A percentile compares a stretch with the other conserved stretches of the same genome.
Evolutionary conservation across 202 grass and related monocot species (phyloP).

Genomic region (Setaria italica): DNA sequence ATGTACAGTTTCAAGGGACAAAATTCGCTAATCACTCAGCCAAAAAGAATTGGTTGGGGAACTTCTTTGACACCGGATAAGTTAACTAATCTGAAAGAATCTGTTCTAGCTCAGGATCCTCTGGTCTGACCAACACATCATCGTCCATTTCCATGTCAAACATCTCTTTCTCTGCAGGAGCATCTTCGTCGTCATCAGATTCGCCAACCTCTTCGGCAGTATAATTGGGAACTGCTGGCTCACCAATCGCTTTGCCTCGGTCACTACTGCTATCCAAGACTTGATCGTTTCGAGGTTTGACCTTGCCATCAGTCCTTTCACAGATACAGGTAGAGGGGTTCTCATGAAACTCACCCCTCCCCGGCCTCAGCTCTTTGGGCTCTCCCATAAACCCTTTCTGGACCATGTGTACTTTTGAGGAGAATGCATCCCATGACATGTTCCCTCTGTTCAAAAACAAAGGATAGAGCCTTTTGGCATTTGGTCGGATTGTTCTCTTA

Average conservation of each 20-base stretch:
- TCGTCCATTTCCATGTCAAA: conserved; percentile 46
- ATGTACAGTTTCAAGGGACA: conserved; percentile 46
- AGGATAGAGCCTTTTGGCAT: conserved; percentile 80
- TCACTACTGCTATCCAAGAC: conserved; percentile 6
- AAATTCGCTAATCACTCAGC: conserved; percentile 38
- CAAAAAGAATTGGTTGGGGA: conserved; percentile 29
- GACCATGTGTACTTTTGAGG: conserved; percentile 62
- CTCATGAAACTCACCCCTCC: conserved; percentile 92
- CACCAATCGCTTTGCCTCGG: conserved; percentile 18
- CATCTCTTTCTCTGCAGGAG: conserved; percentile 42
- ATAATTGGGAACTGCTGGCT: conserved; percentile 35
- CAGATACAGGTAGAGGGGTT: conserved; percentile 86
- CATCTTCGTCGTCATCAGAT: conserved; percentile 54
- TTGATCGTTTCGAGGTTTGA: conserved; percentile 29
- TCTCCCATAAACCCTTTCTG: conserved; percentile 98
- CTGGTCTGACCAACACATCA: conserved; percentile 43
- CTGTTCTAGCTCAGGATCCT: conserved; percentile 68
- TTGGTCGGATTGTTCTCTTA: conserved; percentile 95
- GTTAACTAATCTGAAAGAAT: conserved; percentile 72
- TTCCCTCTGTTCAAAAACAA: conserved; percentile 74
- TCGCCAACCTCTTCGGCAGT: conserved; percentile 46
- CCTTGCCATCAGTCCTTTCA: conserved; percentile 55
- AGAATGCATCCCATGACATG: conserved; percentile 88
- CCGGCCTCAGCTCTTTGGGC: conserved; percentile 82
- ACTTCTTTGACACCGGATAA: not conserved